These are phyloP conservation scores for Pichia californica DNA, from an alignment of 805 yeast genomes.

Conservation along the genomic window DNA sequence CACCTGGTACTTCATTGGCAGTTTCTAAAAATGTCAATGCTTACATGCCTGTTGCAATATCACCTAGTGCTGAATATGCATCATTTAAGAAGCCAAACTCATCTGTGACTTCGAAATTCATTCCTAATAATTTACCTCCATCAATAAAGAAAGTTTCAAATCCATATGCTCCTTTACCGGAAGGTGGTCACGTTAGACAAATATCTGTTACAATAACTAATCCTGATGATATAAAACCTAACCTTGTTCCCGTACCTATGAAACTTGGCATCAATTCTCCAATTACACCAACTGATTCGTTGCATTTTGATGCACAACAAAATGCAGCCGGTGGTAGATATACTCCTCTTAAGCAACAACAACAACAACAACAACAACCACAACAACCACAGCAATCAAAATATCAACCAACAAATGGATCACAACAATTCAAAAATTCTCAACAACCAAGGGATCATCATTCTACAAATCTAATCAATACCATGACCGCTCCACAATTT, in stretches of 20 bases:
- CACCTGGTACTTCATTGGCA: slow-evolving; percentile 4
- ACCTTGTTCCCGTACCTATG: slow-evolving; percentile 26
- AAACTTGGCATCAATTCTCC: slow-evolving; percentile 9
- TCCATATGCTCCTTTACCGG: slow-evolving; percentile 29
- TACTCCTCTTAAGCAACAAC: slow-evolving; percentile 2
- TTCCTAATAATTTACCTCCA: not conserved
- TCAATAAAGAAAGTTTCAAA: slow-evolving; percentile 16
- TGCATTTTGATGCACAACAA: not conserved
- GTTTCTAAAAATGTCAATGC: slow-evolving; percentile 24
- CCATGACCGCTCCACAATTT: no score
- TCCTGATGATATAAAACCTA: slow-evolving; percentile 22
- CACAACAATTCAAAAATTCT: no score
- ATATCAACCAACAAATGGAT: no score
- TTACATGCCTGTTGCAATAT: slow-evolving; percentile 22
- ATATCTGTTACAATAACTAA: slow-evolving; percentile 16
- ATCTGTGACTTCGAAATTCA: not conserved
- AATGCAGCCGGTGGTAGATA: not conserved
- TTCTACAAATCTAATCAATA: no score
- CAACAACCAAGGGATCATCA: no score
- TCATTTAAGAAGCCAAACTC: not conserved
- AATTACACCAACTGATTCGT: not conserved
- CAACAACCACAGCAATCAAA: not conserved
- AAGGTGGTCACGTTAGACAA: slow-evolving; percentile 27
- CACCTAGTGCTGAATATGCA: not conserved
- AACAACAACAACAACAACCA: not conserved